Base-by-base conservation (phyloP, 139 green algal genomes). In the Haematococcus lacustris region DNA sequence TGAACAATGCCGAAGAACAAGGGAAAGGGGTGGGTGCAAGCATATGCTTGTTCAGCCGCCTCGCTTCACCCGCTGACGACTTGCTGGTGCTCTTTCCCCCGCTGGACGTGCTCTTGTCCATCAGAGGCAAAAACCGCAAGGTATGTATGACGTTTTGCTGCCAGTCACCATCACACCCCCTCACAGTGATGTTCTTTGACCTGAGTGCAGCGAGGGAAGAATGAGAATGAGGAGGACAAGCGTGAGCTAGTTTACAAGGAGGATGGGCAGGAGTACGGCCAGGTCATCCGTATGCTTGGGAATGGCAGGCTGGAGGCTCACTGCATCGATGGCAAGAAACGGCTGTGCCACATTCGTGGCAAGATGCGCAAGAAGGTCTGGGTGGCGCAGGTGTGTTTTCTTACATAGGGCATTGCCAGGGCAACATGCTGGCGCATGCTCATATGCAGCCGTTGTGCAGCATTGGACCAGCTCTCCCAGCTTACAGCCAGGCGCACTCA, bases 361-460 rank as follows among this genome's bases (percentile, higher is more conserved):
- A 99, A 99, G 86, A 99, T 99, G 95, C 81, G 96, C 5, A 99
- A 99, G 82, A 99, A 99, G 85, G 94, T 98, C 21, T 95, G 93
- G 89, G 89, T 97, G 7, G 67, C 67, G 21, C 67, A 72, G 41
- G 69, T 74, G 34, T 71, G 66, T 71, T n/a, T n/a, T n/a, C n/a
- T n/a, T n/a, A n/a, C n/a, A n/a, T n/a, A n/a, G n/a, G n/a, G n/a
- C n/a, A n/a, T n/a, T n/a, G n/a, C n/a, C n/a, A n/a, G n/a, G n/a
- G n/a, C n/a, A n/a, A n/a, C n/a, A n/a, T n/a, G n/a, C n/a, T n/a
- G n/a, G n/a, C n/a, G n/a, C n/a, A n/a, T n/a, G n/a, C n/a, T n/a
- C n/a, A n/a, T n/a, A n/a, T n/a, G n/a, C n/a, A n/a, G n/a, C n/a
- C n/a, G n/a, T n/a, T n/a, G n/a, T n/a, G n/a, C n/a, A n/a, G n/a